phyloP scores from a whole-genome alignment of 2,329 filamentous ascomycete species.

The Teratosphaeria pseudoeucalypti region DNA sequence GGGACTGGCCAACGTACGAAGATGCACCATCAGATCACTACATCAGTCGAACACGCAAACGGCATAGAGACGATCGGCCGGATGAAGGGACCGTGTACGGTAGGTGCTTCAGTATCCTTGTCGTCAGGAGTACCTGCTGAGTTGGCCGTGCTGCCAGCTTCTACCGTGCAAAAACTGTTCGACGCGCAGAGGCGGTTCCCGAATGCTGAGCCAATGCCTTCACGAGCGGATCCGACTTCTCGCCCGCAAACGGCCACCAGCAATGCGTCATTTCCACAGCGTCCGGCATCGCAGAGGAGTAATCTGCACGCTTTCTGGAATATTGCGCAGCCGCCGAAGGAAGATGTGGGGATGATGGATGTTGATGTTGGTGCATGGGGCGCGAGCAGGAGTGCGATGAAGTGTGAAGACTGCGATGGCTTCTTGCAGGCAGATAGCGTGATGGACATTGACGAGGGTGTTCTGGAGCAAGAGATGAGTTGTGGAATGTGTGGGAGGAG shows the following conservation, averaged over 20 bases:
- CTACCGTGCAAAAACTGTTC: conserved; percentile 36
- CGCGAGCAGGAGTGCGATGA: conserved; percentile 6
- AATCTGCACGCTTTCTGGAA: conserved; percentile 41
- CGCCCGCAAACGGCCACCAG: conserved; percentile 3
- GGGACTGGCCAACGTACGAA: conserved; percentile 18
- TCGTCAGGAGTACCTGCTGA: conserved; percentile 12
- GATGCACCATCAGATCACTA: conserved; percentile 27
- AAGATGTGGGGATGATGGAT: not conserved
- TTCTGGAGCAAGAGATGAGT: conserved; percentile 22
- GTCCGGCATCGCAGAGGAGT: conserved; percentile 26
- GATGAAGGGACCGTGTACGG: conserved; percentile 46
- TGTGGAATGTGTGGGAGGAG: conserved; percentile 30
- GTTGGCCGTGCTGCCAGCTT: conserved; percentile 26
- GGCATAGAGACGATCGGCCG: conserved; percentile 48
- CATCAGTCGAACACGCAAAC: conserved; percentile 48
- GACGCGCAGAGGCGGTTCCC: conserved; percentile 29
- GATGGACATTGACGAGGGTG: conserved; percentile 27
- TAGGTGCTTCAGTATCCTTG: conserved; percentile 24
- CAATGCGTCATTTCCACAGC: conserved; percentile 8
- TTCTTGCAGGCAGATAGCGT: conserved; percentile 21
- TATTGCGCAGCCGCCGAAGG: conserved; percentile 16
- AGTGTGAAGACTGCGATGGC: conserved; percentile 37
- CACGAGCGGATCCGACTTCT: conserved; percentile 6
- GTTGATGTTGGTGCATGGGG: not conserved
- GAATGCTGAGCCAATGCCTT: conserved; percentile 12